Base-by-base conservation (phyloP, 192 early-diverging fungal genomes). In the Podila horticola region DNA sequence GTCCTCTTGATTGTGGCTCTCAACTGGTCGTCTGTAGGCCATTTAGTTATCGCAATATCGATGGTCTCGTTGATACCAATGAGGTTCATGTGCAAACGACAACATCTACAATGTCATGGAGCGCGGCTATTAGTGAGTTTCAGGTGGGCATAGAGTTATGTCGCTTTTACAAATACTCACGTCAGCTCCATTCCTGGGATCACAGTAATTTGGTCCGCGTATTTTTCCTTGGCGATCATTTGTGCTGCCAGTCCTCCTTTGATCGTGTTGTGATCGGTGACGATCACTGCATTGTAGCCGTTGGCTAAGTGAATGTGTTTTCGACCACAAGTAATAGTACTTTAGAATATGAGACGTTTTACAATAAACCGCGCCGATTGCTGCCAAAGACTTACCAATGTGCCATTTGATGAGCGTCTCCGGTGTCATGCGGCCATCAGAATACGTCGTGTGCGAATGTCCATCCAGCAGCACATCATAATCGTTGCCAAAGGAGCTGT, bases 41-140 rank as follows among this genome's bases (percentile, higher is more conserved):
- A 86, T 50, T 82, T 83, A 31, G 74, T 82, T 19, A 83, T 79
- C 9, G 75, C 83, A 30, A 72, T 67, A 11, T 82, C 75, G 10
- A 92, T 84, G 0, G 90, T 88, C 26, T 83, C 72, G 50, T 89
- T 91, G 66, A 93, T 85, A 38, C 86, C 86, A 34, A 93, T 88
- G 20, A 93, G 84, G 36, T 92, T 91, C 91, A 93, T 91, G 64
- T 93, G 92, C 5, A 93, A 82, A 1, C 92, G 88, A 72, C 92
- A 93, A 41, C 82, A 89, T 28, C 88, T 91, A 62, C 28, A 31
- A 19, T 20, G 52, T 0, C 15, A 12, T 17, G 15, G 4, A 45
- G 15, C 41, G 2, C 15, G 2, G 15, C 8, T 12, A 4, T 45
- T 15, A 17, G 15, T 15, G 41, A 45, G 13, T 1, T 1, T 45